A percentile compares a stretch with the other conserved stretches of the same genome.
These are phyloP conservation scores for Lipomyces sp. DNA, from an alignment of 805 yeast genomes.

Conservation along the genomic window DNA sequence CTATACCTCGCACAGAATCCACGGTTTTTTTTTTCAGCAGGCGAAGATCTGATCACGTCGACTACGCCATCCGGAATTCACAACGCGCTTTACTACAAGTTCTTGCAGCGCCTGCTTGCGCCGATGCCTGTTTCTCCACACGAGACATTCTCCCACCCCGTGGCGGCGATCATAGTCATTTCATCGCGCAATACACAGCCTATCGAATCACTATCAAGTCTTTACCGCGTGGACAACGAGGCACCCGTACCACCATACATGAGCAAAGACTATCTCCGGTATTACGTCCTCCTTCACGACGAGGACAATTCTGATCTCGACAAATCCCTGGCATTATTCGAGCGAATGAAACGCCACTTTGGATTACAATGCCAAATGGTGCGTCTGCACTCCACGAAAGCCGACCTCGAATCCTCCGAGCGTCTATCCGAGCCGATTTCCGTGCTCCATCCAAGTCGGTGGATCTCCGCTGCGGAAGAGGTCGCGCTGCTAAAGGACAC, in stretches of 20 bases:
- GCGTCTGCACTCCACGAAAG: slow-evolving; percentile 17
- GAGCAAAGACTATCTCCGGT: slow-evolving; percentile 60
- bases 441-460: slow-evolving; percentile 35
- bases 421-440: slow-evolving; percentile 24
- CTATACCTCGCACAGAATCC: slow-evolving; percentile 12
- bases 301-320: slow-evolving; percentile 47
- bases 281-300: slow-evolving; percentile 51
- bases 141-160: slow-evolving; percentile 85
- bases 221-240: slow-evolving; percentile 46
- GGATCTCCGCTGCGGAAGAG: slow-evolving; percentile 50
- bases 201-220: slow-evolving; percentile 51
- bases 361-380: slow-evolving; percentile 38
- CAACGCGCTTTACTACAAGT: slow-evolving; percentile 51
- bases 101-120: slow-evolving; percentile 57
- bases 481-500: slow-evolving; percentile 30
- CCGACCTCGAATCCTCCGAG: slow-evolving; percentile 12
- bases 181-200: slow-evolving; percentile 59
- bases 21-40: slow-evolving; percentile 23
- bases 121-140: slow-evolving; percentile 64
- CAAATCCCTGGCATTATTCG: slow-evolving; percentile 41
- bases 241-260: slow-evolving; percentile 57
- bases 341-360: slow-evolving; percentile 42
- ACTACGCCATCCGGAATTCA: slow-evolving; percentile 29
- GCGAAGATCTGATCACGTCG: slow-evolving; percentile 26
- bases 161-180: slow-evolving; percentile 66